phyloP scores from a whole-genome alignment of 345 rosid species.

The Psidium friedrichsthalianum region DNA sequence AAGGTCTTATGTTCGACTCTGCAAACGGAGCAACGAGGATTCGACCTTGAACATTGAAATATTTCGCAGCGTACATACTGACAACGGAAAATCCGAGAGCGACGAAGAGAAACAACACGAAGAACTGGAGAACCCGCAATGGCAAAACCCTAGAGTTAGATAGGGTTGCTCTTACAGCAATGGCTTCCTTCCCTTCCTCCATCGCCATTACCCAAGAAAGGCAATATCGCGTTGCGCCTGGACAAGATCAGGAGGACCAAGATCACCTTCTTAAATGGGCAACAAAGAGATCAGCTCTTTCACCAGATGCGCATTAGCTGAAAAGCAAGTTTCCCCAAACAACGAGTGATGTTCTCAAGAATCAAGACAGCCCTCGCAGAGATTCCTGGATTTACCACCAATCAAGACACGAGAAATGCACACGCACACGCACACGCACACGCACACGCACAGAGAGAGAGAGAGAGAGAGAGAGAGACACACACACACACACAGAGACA shows the following conservation, averaged over 20 bases:
- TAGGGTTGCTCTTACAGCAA: not conserved
- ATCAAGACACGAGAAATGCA: not conserved
- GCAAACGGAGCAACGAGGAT: not conserved
- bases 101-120: conserved; percentile 14
- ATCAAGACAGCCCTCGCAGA: not conserved
- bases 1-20: conserved; percentile 1
- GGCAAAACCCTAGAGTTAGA: conserved; percentile 8
- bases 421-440: not conserved
- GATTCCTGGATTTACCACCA: not conserved
- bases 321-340: not conserved
- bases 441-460: not conserved
- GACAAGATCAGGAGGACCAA: not conserved
- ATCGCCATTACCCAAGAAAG: not conserved
- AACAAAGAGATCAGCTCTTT: not conserved
- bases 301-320: not conserved
- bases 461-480: not conserved
- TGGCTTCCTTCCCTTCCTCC: conserved; percentile 8
- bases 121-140: conserved; percentile 13
- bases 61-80: conserved; percentile 16
- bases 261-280: not conserved
- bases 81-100: conserved; percentile 16
- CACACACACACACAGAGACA: not conserved
- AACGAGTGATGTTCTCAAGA: not conserved
- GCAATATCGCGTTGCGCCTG: not conserved
- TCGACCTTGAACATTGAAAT: conserved; percentile 9